These are phyloP conservation scores for Furcasterigmium sp. DNA, from an alignment of 2,329 filamentous ascomycete genomes.

Conservation along the genomic window DNA sequence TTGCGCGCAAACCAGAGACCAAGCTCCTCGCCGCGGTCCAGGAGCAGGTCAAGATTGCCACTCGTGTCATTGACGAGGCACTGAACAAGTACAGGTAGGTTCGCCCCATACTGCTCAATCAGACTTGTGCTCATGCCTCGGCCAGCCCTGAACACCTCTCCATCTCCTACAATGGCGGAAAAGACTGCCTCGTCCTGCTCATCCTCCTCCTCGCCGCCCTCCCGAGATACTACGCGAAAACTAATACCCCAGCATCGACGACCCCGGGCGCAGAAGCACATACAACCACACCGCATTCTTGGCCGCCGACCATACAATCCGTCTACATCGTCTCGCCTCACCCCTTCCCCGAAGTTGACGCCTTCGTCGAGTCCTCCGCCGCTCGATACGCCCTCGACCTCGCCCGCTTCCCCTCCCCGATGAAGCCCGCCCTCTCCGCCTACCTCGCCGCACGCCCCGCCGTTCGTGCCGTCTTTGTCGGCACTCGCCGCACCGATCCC, in stretches of 20 bases:
- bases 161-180: constrained; percentile 94
- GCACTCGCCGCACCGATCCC: constrained; percentile 86
- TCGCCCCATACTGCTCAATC: no score
- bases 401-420: constrained; percentile 67
- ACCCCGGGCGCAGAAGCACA: constrained; percentile 4
- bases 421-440: constrained; percentile 73
- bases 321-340: constrained; percentile 85
- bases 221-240: constrained; percentile 28
- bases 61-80: constrained; percentile 70
- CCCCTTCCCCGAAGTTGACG: constrained; percentile 81
- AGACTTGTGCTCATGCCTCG: no score
- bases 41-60: constrained; percentile 65
- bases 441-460: constrained; percentile 63
- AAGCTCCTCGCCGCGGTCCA: constrained; percentile 62
- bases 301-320: constrained; percentile 57
- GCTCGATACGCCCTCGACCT: constrained; percentile 70
- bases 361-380: constrained; percentile 68
- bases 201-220: constrained; percentile 73
- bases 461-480: constrained; percentile 79
- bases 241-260: constrained; percentile 16
- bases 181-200: constrained; percentile 91
- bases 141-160: constrained; percentile 72
- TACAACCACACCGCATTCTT: constrained; percentile 7
- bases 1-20: constrained; percentile 52
- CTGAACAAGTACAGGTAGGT: constrained; percentile 69